Base-by-base conservation (phyloP, 73 alveolate genomes). In the Uronychia setigera region DNA sequence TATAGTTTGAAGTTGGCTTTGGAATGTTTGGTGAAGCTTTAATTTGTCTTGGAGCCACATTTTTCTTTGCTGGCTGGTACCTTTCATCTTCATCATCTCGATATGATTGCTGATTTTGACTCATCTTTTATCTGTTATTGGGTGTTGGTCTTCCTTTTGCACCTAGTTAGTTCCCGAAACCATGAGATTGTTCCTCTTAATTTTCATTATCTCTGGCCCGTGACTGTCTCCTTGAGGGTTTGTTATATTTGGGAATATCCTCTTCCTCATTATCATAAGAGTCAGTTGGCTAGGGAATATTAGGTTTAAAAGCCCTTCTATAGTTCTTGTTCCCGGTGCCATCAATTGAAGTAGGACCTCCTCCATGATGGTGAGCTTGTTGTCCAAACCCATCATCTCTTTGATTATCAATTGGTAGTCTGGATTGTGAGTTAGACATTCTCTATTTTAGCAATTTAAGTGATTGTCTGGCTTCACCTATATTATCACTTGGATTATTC, bases 401-500 rank as follows among this genome's bases (percentile, higher is more conserved):
- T 67, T 11, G 33, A 67, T n/a, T 67, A 26, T 67, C 81, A 29
- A 30, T 34, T 1, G 1, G 81, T 25, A 31, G 26, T 75, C 84
- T 78, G 1, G 29, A 29, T 1, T 67, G 33, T 32, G 29, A 29
- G 32, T 78, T 31, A 26, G 33, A 31, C 84, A 78, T 78, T 33
- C 33, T 78, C 29, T 67, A 32, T 33, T 78, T 78, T 33, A 78
- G 35, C 59, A 78, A 75, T 35, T 30, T 78, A 26, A 78, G 26
- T 32, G 74, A 26, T 75, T 78, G 84, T 29, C 84, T 30, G 32
- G 84, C 84, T 32, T 78, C 84, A 29, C 27, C 59, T 1, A 76
- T 76, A 1, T 76, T 59, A 30, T 76, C 81, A n/a, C 32, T 76
- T 1, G 81, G 26, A 29, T n/a, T 27, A 5, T 11, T 1, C 58